Evolutionary conservation across 768 basidiomycete genomes (phyloP).

Genomic region (Xerocomellus chrysenteron): DNA sequence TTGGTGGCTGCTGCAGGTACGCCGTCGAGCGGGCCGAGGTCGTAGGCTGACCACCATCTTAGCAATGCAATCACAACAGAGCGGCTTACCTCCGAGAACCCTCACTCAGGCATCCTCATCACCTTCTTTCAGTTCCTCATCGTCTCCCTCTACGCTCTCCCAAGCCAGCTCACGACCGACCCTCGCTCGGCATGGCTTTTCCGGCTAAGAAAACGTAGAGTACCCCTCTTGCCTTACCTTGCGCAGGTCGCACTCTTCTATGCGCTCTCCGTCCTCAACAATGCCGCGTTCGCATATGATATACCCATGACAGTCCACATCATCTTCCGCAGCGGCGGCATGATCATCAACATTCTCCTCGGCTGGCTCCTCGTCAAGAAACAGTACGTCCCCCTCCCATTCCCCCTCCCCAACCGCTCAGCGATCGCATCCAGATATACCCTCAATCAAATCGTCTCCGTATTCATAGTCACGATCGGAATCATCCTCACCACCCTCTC

Average conservation of each 20-base stretch:
- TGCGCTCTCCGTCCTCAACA: conserved; percentile 78
- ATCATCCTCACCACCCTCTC: conserved; percentile 82
- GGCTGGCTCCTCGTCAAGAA: conserved; percentile 69
- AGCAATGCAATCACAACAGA: conserved; percentile 82
- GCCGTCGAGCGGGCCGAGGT: not conserved
- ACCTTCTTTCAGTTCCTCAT: conserved; percentile 85
- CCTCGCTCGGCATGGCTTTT: conserved; percentile 34
- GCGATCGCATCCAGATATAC: conserved; percentile 52
- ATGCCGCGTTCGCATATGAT: conserved; percentile 82
- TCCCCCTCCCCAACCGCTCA: conserved; percentile 11
- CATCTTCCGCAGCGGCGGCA: conserved; percentile 87
- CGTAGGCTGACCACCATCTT: not conserved
- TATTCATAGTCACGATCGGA: conserved; percentile 77
- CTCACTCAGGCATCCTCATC: conserved; percentile 75
- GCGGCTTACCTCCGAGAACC: conserved; percentile 64
- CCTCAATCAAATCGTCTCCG: conserved; percentile 62
- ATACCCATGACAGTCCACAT: conserved; percentile 95
- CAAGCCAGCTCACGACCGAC: conserved; percentile 46
- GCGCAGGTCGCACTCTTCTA: conserved; percentile 84
- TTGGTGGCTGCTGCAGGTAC: conserved; percentile 88
- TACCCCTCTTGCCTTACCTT: conserved; percentile 73
- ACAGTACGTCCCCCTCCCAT: conserved; percentile 41
- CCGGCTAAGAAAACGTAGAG: conserved; percentile 56
- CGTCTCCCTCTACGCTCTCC: conserved; percentile 73
- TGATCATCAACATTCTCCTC: conserved; percentile 80